Evolutionary conservation across 305 asterid genomes (phyloP).

Genomic region (Solanum hybrid): DNA sequence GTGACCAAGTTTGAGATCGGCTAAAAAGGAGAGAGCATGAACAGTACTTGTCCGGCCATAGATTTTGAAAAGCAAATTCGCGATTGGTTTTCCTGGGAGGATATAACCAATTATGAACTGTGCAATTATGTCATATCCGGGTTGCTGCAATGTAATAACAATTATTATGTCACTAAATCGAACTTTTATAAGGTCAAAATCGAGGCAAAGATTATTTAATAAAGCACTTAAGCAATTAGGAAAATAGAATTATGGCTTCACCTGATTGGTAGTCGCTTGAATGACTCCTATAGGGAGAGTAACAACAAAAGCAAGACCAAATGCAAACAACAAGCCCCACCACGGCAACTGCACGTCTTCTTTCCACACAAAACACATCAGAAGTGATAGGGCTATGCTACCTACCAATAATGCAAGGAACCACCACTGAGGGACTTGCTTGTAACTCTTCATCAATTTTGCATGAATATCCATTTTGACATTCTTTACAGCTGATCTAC

Average conservation of each 20-base stretch:
- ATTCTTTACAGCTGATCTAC: constrained; percentile 65
- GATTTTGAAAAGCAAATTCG: constrained; percentile 85
- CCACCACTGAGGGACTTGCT: constrained; percentile 95
- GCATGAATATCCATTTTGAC: constrained; percentile 61
- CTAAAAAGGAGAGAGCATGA: constrained; percentile 91
- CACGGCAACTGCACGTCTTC: constrained; percentile 81
- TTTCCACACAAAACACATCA: constrained; percentile 71
- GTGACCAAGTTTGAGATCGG: constrained; percentile 95
- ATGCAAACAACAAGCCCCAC: constrained; percentile 94
- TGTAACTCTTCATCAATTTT: constrained; percentile 71
- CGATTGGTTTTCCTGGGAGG: constrained; percentile 96
- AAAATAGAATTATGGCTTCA: neutral
- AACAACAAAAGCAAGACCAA: constrained; percentile 77
- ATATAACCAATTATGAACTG: constrained; percentile 90
- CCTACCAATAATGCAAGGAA: constrained; percentile 49
- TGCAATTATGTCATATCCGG: constrained; percentile 94
- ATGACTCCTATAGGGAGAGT: constrained; percentile 91
- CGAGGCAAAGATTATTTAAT: neutral
- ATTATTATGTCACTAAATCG: neutral
- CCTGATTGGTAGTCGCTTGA: constrained; percentile 97
- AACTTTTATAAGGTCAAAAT: neutral
- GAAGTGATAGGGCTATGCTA: constrained; percentile 51
- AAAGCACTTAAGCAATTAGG: neutral
- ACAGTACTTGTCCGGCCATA: constrained; percentile 86
- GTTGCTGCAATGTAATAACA: constrained; percentile 56